A percentile compares a stretch with the other conserved stretches of the same genome.
These are phyloP conservation scores for Psilocybe tampanensis DNA, from an alignment of 768 basidiomycete genomes.

Conservation along the genomic window DNA sequence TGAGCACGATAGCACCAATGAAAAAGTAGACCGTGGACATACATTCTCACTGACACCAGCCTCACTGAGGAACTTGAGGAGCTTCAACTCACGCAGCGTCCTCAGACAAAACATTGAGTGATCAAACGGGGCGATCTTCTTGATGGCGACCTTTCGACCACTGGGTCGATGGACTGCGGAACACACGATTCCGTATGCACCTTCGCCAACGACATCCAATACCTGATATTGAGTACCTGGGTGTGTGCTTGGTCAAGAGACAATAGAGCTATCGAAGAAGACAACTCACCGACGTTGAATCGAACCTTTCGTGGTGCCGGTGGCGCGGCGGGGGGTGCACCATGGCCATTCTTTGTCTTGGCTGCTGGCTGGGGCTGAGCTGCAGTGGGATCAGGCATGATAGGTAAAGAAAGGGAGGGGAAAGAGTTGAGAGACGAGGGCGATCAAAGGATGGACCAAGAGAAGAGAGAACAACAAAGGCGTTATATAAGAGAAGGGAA, in stretches of 20 bases:
- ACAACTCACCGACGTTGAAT: constrained; percentile 75
- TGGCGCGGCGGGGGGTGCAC: constrained; percentile 40
- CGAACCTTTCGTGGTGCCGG: constrained; percentile 81
- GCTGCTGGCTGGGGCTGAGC: constrained; percentile 28
- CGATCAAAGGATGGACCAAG: constrained; percentile 19
- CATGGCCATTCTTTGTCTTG: constrained; percentile 36
- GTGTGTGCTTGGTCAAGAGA: constrained; percentile 7
- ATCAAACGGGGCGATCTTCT: constrained; percentile 94
- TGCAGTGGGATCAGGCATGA: constrained; percentile 29
- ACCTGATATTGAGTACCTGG: constrained; percentile 81
- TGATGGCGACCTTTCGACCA: constrained; percentile 93
- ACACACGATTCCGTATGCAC: constrained; percentile 94
- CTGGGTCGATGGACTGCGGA: constrained; percentile 88
- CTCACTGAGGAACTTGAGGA: constrained; percentile 85
- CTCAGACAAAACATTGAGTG: constrained; percentile 90
- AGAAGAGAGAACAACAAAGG: constrained; percentile 14
- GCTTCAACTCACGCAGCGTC: constrained; percentile 89
- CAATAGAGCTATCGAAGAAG: constrained; percentile 6
- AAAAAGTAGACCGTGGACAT: constrained; percentile 21
- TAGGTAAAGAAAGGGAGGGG: constrained; percentile 13
- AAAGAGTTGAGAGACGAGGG: constrained; percentile 16
- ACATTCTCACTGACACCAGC: constrained; percentile 91
- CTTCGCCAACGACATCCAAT: constrained; percentile 86
- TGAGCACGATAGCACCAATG: constrained; percentile 9
- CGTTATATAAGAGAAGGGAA: constrained; percentile 24